Evolutionary conservation across 441 rosid genomes (phyloP).

Genomic region (Euphorbia neoarborescens): DNA sequence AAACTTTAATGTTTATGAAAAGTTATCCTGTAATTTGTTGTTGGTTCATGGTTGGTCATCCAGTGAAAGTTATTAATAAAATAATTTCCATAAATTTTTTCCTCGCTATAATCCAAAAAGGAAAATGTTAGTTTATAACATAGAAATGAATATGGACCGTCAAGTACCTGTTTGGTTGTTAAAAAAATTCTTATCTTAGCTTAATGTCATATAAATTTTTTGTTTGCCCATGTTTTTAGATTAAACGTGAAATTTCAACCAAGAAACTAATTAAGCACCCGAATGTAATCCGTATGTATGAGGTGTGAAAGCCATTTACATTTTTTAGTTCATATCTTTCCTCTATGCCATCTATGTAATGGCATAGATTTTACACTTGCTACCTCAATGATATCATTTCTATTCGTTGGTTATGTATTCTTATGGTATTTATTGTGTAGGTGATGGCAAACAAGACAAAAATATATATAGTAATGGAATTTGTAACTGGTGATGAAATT

Average conservation of each 20-base stretch:
- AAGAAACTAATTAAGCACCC: constrained; percentile 92
- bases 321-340: neutral
- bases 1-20: neutral
- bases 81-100: neutral
- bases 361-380: neutral
- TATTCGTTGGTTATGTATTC: constrained; percentile 1
- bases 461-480: constrained; percentile 84
- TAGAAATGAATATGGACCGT: neutral
- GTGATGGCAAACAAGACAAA: constrained; percentile 98
- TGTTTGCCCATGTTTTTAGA: constrained; percentile 37
- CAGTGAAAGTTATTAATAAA: neutral
- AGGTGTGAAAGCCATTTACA: constrained; percentile 41
- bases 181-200: neutral
- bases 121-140: neutral
- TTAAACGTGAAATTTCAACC: constrained; percentile 89
- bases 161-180: neutral
- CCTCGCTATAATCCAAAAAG: too few species aligned
- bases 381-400: constrained; percentile 4
- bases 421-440: constrained; percentile 33
- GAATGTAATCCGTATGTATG: constrained; percentile 87
- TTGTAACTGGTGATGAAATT: constrained; percentile 96
- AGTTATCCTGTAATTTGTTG: neutral
- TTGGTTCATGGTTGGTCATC: neutral
- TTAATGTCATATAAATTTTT: neutral
- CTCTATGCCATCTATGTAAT: neutral